These are phyloP conservation scores for Helotiales sp. DNA, from an alignment of 2,329 filamentous ascomycete genomes.

Conservation along the genomic window DNA sequence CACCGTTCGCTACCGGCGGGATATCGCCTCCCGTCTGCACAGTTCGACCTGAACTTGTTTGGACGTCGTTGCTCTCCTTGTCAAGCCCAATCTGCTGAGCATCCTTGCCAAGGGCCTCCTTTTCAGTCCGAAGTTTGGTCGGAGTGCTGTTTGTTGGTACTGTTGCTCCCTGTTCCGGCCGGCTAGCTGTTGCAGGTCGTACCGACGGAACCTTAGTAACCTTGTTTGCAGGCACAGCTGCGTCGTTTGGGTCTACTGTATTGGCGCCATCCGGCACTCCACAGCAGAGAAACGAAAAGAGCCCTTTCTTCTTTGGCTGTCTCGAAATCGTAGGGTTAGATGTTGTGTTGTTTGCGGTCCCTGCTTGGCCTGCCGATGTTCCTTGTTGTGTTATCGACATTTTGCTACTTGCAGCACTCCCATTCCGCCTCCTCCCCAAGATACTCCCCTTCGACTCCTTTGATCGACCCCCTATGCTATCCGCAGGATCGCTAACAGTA, in stretches of 20 bases:
- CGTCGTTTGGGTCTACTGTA: conserved; percentile 50
- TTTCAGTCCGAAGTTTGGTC: conserved; percentile 35
- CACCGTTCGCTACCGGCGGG: conserved; percentile 33
- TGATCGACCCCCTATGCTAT: conserved; percentile 67
- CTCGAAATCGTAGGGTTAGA: conserved; percentile 39
- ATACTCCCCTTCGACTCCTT: conserved; percentile 70
- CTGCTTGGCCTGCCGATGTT: conserved; percentile 46
- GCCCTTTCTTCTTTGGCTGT: conserved; percentile 48
- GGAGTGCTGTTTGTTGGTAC: conserved; percentile 26
- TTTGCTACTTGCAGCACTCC: conserved; percentile 69
- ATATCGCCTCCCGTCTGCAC: conserved; percentile 20
- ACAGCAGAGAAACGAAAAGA: conserved; percentile 56
- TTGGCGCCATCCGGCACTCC: conserved; percentile 48
- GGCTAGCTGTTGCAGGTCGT: conserved; percentile 41
- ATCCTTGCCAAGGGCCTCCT: conserved; percentile 35
- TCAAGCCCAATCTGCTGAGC: conserved; percentile 21
- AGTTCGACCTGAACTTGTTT: conserved; percentile 21
- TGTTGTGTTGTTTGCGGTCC: conserved; percentile 42
- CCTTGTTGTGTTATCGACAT: conserved; percentile 55
- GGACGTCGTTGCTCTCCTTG: conserved; percentile 26
- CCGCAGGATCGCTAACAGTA: conserved; percentile 62
- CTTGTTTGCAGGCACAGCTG: conserved; percentile 51
- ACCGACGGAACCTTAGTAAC: conserved; percentile 47
- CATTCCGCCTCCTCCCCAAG: conserved; percentile 65
- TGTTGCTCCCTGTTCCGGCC: conserved; percentile 34